phyloP scores from a whole-genome alignment of 495 filamentous ascomycete species.

The Hypomontagnella monticulosa region DNA sequence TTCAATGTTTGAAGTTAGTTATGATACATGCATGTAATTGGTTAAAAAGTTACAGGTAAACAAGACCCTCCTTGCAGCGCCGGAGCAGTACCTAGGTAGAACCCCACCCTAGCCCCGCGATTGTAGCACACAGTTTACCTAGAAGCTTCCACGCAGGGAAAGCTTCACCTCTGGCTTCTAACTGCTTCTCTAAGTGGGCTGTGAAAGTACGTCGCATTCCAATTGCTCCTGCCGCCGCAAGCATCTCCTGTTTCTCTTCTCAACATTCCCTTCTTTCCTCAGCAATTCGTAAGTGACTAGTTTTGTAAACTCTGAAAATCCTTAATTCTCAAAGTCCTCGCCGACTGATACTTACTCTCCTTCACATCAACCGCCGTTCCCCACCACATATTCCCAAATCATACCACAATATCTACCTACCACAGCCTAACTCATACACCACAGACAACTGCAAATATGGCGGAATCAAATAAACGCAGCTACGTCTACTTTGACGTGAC shows the following conservation, averaged over 20 bases:
- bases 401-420: background rate
- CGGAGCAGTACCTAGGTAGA: too few relatives aligned
- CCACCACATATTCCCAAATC: slow-evolving; percentile 6
- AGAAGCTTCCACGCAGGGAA: slow-evolving; percentile 40
- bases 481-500: slow-evolving; percentile 91
- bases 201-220: slow-evolving; percentile 25
- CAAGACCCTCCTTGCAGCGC: slow-evolving; percentile 4
- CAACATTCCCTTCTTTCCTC: too few relatives aligned
- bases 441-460: slow-evolving; percentile 40
- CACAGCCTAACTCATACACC: background rate
- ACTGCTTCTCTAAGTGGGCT: slow-evolving; percentile 6
- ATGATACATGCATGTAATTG: too few relatives aligned
- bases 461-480: slow-evolving; percentile 63
- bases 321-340: too few relatives aligned
- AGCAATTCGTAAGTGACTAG: too few relatives aligned
- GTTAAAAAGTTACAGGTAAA: background rate
- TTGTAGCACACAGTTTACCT: slow-evolving; percentile 41
- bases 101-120: slow-evolving; percentile 37
- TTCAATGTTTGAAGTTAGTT: too few relatives aligned
- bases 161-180: slow-evolving; percentile 37
- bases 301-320: too few relatives aligned
- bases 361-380: background rate
- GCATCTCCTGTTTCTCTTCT: slow-evolving; percentile 2
- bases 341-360: background rate
- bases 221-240: slow-evolving; percentile 28